phyloP scores from a whole-genome alignment of 2,329 filamentous ascomycete species.

The Colletotrichum graminicola region DNA sequence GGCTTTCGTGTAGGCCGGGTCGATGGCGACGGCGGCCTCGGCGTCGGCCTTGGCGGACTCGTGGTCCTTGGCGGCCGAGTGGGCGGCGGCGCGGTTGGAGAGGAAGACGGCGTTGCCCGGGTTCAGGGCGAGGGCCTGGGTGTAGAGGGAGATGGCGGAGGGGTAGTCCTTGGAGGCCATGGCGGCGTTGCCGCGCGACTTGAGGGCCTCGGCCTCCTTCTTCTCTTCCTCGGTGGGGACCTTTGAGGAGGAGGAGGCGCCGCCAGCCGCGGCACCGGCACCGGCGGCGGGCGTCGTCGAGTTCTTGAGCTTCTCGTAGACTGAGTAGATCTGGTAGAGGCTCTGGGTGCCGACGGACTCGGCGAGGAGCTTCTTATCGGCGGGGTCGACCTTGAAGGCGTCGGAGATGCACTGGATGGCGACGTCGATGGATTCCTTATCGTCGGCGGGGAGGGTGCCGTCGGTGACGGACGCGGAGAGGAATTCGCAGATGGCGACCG shows the following conservation, averaged over 20 bases:
- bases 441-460: constrained; percentile 88
- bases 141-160: constrained; percentile 86
- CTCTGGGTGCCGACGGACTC: constrained; percentile 88
- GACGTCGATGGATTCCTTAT: constrained; percentile 93
- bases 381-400: constrained; percentile 93
- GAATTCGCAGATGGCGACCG: constrained; percentile 97
- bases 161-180: constrained; percentile 96
- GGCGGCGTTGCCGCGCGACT: constrained; percentile 90
- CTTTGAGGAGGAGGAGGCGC: constrained; percentile 48
- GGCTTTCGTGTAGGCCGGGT: constrained; percentile 95
- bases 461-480: constrained; percentile 86
- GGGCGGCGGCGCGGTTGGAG: constrained; percentile 95
- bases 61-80: constrained; percentile 88
- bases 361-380: constrained; percentile 77
- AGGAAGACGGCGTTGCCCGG: constrained; percentile 96
- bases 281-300: constrained; percentile 50
- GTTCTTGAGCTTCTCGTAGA: constrained; percentile 94
- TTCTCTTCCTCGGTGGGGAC: constrained; percentile 69
- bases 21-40: constrained; percentile 87
- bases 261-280: constrained; percentile 51
- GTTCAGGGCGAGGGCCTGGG: constrained; percentile 82
- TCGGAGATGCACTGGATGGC: constrained; percentile 95
- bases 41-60: constrained; percentile 87
- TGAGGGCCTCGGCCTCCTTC: constrained; percentile 87
- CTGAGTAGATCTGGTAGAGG: constrained; percentile 90